phyloP scores from a whole-genome alignment of 176 grass and related monocot species.

The Chrysopogon serrulatus region DNA sequence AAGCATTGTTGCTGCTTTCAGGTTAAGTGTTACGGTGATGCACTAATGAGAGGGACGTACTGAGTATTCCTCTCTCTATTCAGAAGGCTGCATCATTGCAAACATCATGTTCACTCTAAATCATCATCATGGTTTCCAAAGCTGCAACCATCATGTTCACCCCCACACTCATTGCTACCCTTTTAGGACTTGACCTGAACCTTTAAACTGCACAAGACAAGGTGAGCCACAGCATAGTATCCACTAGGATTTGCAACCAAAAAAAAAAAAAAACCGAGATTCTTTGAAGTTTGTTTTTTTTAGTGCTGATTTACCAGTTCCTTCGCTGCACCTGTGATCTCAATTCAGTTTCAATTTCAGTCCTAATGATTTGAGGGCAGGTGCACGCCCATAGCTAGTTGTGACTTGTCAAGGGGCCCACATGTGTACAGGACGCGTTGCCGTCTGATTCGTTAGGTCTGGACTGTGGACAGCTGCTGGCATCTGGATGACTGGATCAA shows the following conservation, averaged over 20 bases:
- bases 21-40: background rate
- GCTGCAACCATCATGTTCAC: background rate
- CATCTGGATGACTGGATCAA: no score
- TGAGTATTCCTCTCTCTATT: background rate
- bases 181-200: background rate
- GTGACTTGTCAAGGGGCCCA: background rate
- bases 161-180: background rate
- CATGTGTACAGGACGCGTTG: background rate
- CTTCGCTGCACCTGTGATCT: background rate
- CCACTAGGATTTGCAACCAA: background rate
- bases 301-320: background rate
- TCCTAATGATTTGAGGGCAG: background rate
- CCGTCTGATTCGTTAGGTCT: background rate
- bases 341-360: background rate
- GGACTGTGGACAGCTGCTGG: no score
- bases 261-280: background rate
- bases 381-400: background rate
- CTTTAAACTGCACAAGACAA: background rate
- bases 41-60: background rate
- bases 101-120: background rate
- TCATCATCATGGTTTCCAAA: background rate
- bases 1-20: background rate
- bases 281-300: background rate
- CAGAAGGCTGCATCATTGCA: background rate
- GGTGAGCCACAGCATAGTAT: background rate